Base-by-base conservation (phyloP, 495 filamentous ascomycete genomes). In the Penicillium diatomitis region DNA sequence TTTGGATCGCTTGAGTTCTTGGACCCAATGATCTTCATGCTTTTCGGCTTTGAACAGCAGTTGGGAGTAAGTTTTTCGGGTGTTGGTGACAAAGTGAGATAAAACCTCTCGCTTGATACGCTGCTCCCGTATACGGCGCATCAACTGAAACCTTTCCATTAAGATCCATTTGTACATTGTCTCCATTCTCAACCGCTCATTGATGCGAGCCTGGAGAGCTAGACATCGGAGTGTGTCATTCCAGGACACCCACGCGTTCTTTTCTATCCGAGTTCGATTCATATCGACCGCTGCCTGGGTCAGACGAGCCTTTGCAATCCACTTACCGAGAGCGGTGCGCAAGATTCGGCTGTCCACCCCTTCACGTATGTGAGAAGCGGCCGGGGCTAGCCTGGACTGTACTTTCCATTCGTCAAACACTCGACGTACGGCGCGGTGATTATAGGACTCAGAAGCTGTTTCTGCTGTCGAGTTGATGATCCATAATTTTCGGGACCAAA, bases 131-230 rank as follows among this genome's bases (percentile, higher is more conserved):
- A 80, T 73, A 8, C 81, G 70, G 36, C 65, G 63, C 60, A 80
- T 71, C 9, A 85, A 67, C 27, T 68, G 60, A 30, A 58, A 73
- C 47, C 82, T 65, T 43, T 81, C 75, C 27, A 74, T 71, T 4
- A 85, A 53, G 29, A 83, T 71, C 82, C 82, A 85, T 62, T 73
- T 80, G 55, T 84, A 84, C 52, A 86, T 72, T 2, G 72, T 61
- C 54, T 83, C 74, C 44, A 80, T 63, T 42, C 78, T 67, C 41
- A 80, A 48, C 2, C 81, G 75, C 52, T 84, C 81, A 48, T 83
- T 73, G 41, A 83, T 78, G 27, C 69, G 74, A 10, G 65, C 65
- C 33, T 58, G 66, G 4, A 86, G 63, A 3, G 72, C 74, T 50
- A 75, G 65, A 47, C 73, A 77, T 8, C 82, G 79, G 32, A 84